Evolutionary conservation across 768 basidiomycete genomes (phyloP), one percentile per base, ranked within the genome.

Genomic region (Rhodotorula graminis): DNA sequence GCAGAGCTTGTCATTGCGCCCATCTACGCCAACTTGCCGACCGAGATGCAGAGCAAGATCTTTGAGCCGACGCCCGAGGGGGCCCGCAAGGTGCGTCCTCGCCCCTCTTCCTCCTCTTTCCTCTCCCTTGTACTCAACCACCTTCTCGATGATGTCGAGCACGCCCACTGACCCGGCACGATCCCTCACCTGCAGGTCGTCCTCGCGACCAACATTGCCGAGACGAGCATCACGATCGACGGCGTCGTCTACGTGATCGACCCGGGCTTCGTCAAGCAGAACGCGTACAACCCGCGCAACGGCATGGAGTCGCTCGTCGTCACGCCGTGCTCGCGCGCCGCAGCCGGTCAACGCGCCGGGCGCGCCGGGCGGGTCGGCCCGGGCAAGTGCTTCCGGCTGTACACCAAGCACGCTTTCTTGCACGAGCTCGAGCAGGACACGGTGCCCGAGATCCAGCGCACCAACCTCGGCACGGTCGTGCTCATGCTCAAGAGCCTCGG

Each of bases 161-260:
- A n/a, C n/a, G n/a, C n/a, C 15, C 37, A 37, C 58, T 65, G 59
- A 50, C 55, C 12, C 27, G 31, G 29, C 47, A 18, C 10, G 15
- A n/a, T n/a, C 33, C 33, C 47, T 19, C 50, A 9, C 9, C 37
- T 37, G 29, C 64, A 81, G 80, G 94, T 99, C 60, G 96, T 99
- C 29, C 84, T 99, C 42, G 96, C 96, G 7, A 99, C 96, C 31
- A 99, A 99, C 79, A 98, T 99, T 75, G 96, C 96, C n/a, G 96
- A 99, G 82, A 99, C 96, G 9, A 94, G 92, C 12, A 99, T 99
- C 80, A 99, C 96, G 15, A 99, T 99, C 76, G 96, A 98, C 66
- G 96, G 96, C 42, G 96, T 99, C 12, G 95, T 98, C 4, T 99
- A 96, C 80, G 96, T 99, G 53, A 98, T 99, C 75, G 96, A 99